Percentiles rank a stretch among this genome's conserved stretches.
Conservation (phyloP, 345 rosid genomes). For the Lepidium sativum region DNA sequence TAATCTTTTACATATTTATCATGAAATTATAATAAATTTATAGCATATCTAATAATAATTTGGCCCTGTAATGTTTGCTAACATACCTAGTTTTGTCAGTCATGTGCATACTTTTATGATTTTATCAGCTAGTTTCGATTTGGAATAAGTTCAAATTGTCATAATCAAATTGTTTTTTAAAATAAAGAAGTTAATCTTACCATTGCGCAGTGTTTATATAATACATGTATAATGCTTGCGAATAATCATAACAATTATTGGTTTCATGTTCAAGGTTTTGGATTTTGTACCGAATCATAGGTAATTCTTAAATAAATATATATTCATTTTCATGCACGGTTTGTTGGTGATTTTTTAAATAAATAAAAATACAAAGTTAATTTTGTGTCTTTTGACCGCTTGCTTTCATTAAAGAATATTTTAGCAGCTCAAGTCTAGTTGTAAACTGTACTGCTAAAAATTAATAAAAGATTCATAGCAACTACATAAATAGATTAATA, state of each 20-base stretch:
- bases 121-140: conserved; percentile 15
- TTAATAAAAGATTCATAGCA: conserved; percentile 18
- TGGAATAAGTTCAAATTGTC: conserved; percentile 20
- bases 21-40: neutral
- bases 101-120: conserved; percentile 21
- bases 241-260: conserved; percentile 33
- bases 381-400: conserved; percentile 29
- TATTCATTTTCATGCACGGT: conserved; percentile 23
- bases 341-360: conserved; percentile 3
- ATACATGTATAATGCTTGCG: conserved; percentile 11
- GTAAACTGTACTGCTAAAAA: conserved; percentile 24
- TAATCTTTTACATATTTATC: neutral
- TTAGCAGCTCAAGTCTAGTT: conserved; percentile 30
- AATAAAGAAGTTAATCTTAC: neutral
- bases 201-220: conserved; percentile 5
- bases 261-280: conserved; percentile 36
- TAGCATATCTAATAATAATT: neutral
- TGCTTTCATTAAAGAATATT: conserved; percentile 23
- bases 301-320: conserved; percentile 6
- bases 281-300: conserved; percentile 32
- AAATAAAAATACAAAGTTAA: neutral
- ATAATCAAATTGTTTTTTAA: neutral
- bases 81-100: conserved; percentile 1
- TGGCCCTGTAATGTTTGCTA: neutral
- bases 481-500: neutral